phyloP scores from a whole-genome alignment of 164 flowering plant genomes.

The Piper betle region DNA sequence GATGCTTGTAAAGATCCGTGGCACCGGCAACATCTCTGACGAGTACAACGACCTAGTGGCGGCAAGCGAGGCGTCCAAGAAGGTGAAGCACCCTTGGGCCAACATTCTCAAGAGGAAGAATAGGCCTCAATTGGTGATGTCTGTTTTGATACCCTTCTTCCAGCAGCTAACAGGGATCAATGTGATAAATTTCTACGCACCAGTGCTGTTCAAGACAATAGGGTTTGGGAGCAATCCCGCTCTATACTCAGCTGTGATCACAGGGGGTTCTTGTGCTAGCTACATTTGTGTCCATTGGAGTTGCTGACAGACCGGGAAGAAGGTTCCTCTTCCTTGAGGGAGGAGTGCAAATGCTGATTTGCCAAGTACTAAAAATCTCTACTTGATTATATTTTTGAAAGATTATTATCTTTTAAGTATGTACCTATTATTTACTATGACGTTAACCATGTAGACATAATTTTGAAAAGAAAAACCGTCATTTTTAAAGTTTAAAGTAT shows the following conservation, averaged over 20 bases:
- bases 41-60: slow-evolving; percentile 54
- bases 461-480: too few species aligned
- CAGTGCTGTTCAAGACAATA: slow-evolving; percentile 61
- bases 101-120: slow-evolving; percentile 43
- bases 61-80: slow-evolving; percentile 51
- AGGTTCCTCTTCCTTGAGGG: slow-evolving; percentile 62
- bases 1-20: slow-evolving; percentile 39
- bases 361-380: slow-evolving; percentile 33
- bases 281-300: slow-evolving; percentile 51
- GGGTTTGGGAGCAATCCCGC: slow-evolving; percentile 51
- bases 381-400: not conserved
- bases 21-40: slow-evolving; percentile 40
- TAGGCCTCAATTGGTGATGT: slow-evolving; percentile 63
- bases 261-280: slow-evolving; percentile 54
- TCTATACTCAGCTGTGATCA: slow-evolving; percentile 69
- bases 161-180: slow-evolving; percentile 81
- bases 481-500: too few species aligned
- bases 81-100: slow-evolving; percentile 57
- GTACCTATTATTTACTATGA: too few species aligned
- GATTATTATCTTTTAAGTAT: too few species aligned
- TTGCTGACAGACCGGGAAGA: slow-evolving; percentile 61
- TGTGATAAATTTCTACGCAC: slow-evolving; percentile 78
- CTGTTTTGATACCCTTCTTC: slow-evolving; percentile 55
- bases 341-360: slow-evolving; percentile 60
- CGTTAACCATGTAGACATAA: too few species aligned